These are phyloP conservation scores for Gossypium sturtianum DNA, from an alignment of 345 rosid genomes.

Conservation along the genomic window DNA sequence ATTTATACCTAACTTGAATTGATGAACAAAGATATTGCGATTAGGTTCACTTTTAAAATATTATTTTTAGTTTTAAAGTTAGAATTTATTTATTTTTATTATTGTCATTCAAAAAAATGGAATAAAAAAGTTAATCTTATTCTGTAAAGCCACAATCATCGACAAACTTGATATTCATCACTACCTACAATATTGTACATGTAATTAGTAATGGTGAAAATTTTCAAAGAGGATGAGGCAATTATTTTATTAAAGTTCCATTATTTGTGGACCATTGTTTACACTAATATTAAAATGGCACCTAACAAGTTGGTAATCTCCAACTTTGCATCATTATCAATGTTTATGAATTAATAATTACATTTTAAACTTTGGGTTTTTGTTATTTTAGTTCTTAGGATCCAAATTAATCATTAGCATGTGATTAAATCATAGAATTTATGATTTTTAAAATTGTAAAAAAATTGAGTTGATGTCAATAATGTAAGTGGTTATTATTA, in stretches of 20 bases:
- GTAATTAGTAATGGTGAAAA: not conserved
- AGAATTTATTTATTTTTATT: no score
- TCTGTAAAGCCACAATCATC: no score
- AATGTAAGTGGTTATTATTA: not conserved
- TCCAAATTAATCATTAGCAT: not conserved
- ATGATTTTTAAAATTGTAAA: not conserved
- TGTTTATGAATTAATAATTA: not conserved
- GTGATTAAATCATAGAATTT: no score
- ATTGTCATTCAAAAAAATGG: no score
- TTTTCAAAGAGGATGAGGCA: not conserved
- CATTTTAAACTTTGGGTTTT: no score
- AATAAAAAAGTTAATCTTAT: no score
- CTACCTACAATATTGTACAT: constrained; percentile 5
- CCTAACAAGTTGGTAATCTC: constrained; percentile 2
- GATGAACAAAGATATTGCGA: no score
- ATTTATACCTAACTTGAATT: no score
- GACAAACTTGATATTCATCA: not conserved
- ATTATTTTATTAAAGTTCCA: constrained; percentile 8
- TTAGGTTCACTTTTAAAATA: no score
- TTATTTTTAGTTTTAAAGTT: no score
- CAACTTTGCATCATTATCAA: not conserved
- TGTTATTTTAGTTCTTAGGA: not conserved
- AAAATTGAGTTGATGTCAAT: not conserved
- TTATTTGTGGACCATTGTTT: constrained; percentile 12
- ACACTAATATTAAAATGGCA: not conserved